Base-by-base conservation (phyloP, 2,329 filamentous ascomycete genomes). In the Pseudocercospora cruenta region DNA sequence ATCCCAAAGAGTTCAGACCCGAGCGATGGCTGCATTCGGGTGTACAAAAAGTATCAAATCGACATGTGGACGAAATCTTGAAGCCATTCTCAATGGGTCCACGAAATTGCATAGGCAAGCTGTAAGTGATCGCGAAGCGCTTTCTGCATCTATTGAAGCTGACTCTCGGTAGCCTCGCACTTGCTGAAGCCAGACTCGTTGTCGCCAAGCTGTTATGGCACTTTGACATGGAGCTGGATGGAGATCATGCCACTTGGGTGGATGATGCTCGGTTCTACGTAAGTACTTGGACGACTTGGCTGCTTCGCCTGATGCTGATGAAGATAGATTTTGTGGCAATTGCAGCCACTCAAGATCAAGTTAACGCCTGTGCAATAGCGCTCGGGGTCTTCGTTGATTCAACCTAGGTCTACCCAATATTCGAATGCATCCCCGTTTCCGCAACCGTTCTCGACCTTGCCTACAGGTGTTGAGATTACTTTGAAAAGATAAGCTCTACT, bases 11-110 rank as follows among this genome's bases (percentile, higher is more conserved):
- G 33, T 77, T 75, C 64, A 66, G 70, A 19, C 75, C 75, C 0
- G 75, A 77, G 53, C 65, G 75, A 31, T 77, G 75, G 75, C 49
- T 75, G 19, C 66, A 74, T 21, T 39, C 31, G 9, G 68, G 72
- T 19, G 64, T 71, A 10, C 67, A 69, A 36, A 63, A 59, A 10
- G 65, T 54, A 2, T 67, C 67, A 53, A 66, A 67, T 1, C 62
- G 61, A 39, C 60, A 63, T n/a, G 64, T 64, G 7, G 69, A 76
- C 26, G 74, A 76, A 21, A 72, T 75, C 26, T 47, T 74, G 47
- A 72, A 75, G 63, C 74, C 75, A 1, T 77, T 77, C 66, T 69
- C 67, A 22, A 54, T 71, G 60, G 74, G 74, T 1, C 72, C 72
- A n/a, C 68, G 73, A 33, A 74, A 74, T 51, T 75, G 73, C 63